Evolutionary conservation across 441 rosid species (phyloP), one percentile per base, ranked within the genome.

Genomic region (Populus hybrid): DNA sequence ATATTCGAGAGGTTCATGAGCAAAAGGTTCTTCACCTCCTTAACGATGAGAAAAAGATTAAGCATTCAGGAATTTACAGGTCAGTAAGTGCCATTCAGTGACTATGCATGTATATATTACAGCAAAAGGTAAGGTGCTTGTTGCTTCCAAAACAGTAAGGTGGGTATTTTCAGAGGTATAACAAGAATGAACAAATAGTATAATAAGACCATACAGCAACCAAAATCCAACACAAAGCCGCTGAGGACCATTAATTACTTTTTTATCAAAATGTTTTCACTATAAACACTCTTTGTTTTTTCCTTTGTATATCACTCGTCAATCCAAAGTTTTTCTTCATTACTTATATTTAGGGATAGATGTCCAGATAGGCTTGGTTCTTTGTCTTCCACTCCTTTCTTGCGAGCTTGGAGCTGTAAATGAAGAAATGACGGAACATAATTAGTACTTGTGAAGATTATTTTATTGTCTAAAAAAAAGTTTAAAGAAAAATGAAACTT

Each of bases 371-470:
- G 82, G 82, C 79, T 80, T 79, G 76, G 73, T 78, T 85, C 82
- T 76, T 30, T 78, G 83, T 73, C 80, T 78, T 50, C 82, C 82
- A 72, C 26, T 78, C 78, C 78, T 79, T 79, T 76, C 78, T 67
- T 83, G 85, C 34, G 73, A 72, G 72, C 84, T 72, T 78, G 91
- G 88, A 69, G 82, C 87, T 85, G 83, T 74, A 79, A 63, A 72
- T 68, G 30, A 75, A 75, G 76, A 61, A 69, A 40, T 59, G 28
- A 59, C 32, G 35, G 2, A 32, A 14, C 24, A 69, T 71, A 73
- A 79, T 76, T 70, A 80, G 70, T 35, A 76, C 26, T 0, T 53
- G 61, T 53, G 61, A 53, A 53, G 21, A 18, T 53, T 18, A 18
- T 53, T 53, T 3, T 53, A 53, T 18, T 4, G 4, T 53, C 32